phyloP scores from a whole-genome alignment of 257 asterid species.

The Fraxinus americana region DNA sequence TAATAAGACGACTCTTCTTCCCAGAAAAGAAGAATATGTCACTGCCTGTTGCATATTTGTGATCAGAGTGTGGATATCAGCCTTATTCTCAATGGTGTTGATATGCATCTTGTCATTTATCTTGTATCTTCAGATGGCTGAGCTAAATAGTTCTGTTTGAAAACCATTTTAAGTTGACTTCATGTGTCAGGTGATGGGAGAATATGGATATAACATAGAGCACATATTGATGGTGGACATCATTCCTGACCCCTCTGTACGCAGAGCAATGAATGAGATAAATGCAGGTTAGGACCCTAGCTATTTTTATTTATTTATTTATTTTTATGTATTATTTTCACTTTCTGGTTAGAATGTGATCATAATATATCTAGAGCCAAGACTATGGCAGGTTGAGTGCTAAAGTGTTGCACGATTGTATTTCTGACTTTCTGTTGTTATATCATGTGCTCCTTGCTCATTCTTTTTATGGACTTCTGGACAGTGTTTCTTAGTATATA shows the following conservation, averaged over 20 bases:
- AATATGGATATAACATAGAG: constrained; percentile 93
- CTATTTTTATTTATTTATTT: not conserved
- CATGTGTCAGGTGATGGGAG: constrained; percentile 86
- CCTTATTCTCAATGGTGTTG: not conserved
- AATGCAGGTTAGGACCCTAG: constrained; percentile 73
- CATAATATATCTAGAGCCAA: not conserved
- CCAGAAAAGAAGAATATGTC: not conserved
- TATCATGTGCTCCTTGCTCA: not conserved
- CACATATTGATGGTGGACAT: constrained; percentile 98
- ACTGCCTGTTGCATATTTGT: not conserved
- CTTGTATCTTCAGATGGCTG: constrained; percentile 3
- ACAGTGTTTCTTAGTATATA: not conserved
- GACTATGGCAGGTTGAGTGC: not conserved
- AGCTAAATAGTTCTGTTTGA: constrained; percentile 21
- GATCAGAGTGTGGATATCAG: not conserved
- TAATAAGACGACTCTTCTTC: not conserved
- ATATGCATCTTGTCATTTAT: not conserved
- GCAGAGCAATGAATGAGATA: constrained; percentile 95
- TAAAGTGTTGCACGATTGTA: not conserved
- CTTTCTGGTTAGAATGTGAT: constrained; percentile 1
- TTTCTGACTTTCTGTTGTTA: not conserved
- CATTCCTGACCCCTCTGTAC: constrained; percentile 86
- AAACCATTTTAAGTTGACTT: constrained; percentile 22
- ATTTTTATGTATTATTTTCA: not conserved
- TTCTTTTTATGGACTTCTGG: not conserved